Evolutionary conservation across 345 rosid genomes (phyloP).

Genomic region (Balakata baccata): DNA sequence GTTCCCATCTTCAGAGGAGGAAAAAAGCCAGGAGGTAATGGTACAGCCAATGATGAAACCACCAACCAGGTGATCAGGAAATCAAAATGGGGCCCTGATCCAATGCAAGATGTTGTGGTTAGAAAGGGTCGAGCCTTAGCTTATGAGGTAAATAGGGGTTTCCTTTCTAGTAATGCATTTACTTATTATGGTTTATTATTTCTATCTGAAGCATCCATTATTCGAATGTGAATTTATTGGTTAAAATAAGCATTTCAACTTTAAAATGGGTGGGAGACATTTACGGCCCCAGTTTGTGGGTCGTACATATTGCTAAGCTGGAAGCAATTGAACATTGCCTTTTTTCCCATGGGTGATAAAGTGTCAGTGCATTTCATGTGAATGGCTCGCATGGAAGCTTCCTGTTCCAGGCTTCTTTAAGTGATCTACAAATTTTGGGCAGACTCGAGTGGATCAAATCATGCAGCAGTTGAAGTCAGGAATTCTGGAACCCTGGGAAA

Average conservation of each 20-base stretch:
- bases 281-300: constrained; percentile 36
- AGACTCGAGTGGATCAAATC: constrained; percentile 92
- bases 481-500: constrained; percentile 39
- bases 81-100: constrained; percentile 87
- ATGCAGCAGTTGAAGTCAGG: constrained; percentile 55
- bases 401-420: constrained; percentile 64
- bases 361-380: constrained; percentile 45
- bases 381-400: constrained; percentile 58
- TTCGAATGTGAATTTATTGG: neutral
- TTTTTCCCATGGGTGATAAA: constrained; percentile 43
- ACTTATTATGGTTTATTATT: neutral
- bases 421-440: constrained; percentile 75
- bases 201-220: neutral
- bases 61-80: constrained; percentile 54
- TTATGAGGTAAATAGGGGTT: constrained; percentile 65
- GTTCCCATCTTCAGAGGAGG: constrained; percentile 62
- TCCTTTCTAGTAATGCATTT: constrained; percentile 1
- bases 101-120: constrained; percentile 56
- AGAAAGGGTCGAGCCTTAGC: constrained; percentile 63
- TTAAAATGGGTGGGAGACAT: constrained; percentile 32
- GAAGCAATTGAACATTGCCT: constrained; percentile 37
- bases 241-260: neutral
- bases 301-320: constrained; percentile 36
- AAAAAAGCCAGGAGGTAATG: constrained; percentile 41
- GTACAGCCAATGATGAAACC: constrained; percentile 37